These are phyloP conservation scores for Penicillium egyptiacum DNA, from an alignment of 495 filamentous ascomycete species.

Conservation along the genomic window DNA sequence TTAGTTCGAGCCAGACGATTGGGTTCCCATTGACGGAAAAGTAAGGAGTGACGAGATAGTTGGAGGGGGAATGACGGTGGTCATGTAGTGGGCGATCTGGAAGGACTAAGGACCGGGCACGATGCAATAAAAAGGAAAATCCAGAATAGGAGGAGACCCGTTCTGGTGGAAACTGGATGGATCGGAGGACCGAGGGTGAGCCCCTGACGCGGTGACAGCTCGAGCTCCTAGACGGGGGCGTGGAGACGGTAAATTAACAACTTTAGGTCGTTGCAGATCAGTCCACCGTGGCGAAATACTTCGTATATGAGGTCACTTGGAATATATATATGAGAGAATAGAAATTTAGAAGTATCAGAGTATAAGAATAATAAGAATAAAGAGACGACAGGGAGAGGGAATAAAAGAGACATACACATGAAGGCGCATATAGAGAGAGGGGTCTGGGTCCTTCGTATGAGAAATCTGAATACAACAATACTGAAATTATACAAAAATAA, in stretches of 20 bases:
- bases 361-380: conserved; percentile 1
- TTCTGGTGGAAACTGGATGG: conserved; percentile 32
- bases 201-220: conserved; percentile 50
- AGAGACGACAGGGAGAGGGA: neutral
- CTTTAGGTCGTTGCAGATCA: conserved; percentile 33
- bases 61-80: conserved; percentile 24
- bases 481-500: neutral
- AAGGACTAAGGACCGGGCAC: conserved; percentile 39
- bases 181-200: conserved; percentile 38
- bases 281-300: conserved; percentile 22
- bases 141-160: conserved; percentile 43
- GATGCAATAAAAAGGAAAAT: conserved; percentile 38
- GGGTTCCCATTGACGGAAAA: conserved; percentile 16
- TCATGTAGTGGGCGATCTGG: conserved; percentile 33
- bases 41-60: conserved; percentile 36
- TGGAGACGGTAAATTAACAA: conserved; percentile 43
- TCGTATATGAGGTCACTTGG: neutral
- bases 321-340: conserved; percentile 1
- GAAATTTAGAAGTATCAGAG: conserved; percentile 1
- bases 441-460: neutral
- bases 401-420: conserved; percentile 4
- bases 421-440: neutral
- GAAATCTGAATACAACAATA: neutral
- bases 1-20: conserved; percentile 8
- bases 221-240: conserved; percentile 38